A percentile compares a stretch with the other conserved stretches of the same genome.
Evolutionary conservation across 2,329 filamentous ascomycete genomes (phyloP).

Genomic region (Botrytis medusae): DNA sequence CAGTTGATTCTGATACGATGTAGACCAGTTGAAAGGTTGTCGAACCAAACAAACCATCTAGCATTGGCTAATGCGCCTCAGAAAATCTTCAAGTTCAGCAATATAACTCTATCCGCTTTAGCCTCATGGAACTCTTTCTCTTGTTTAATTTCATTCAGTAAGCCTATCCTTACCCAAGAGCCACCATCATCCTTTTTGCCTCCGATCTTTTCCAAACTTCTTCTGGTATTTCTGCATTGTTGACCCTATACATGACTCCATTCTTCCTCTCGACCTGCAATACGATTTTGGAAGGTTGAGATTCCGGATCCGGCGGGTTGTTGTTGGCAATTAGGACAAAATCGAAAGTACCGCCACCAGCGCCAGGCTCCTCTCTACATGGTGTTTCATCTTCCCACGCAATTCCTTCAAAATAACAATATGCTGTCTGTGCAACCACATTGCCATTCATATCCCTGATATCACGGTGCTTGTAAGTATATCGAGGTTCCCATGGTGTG

Average conservation of each 20-base stretch:
- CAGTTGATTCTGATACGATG: not conserved
- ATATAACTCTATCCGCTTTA: not conserved
- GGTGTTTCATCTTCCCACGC: not conserved
- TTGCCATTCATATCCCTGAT: not conserved
- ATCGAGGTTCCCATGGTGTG: not conserved
- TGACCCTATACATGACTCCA: not conserved
- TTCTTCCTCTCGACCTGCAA: not conserved
- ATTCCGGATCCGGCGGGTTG: not conserved
- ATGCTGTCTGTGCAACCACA: not conserved
- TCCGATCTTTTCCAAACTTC: not conserved
- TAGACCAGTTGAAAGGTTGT: not conserved
- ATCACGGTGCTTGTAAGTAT: not conserved
- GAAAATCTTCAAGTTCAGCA: not conserved
- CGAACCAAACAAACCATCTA: not conserved
- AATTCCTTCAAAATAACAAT: not conserved
- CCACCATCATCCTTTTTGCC: not conserved
- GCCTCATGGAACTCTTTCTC: not conserved
- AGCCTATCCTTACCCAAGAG: not conserved
- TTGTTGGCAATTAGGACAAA: conserved; percentile 6
- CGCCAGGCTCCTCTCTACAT: not conserved
- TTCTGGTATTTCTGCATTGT: not conserved
- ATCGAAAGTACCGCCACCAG: not conserved
- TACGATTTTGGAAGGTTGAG: not conserved
- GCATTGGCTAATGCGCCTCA: not conserved
- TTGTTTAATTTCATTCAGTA: not conserved